Percentiles rank a stretch among this genome's conserved stretches.
Conservation (phyloP, 371 early-diverging fungal genomes). For the Lichtheimia ornata region DNA sequence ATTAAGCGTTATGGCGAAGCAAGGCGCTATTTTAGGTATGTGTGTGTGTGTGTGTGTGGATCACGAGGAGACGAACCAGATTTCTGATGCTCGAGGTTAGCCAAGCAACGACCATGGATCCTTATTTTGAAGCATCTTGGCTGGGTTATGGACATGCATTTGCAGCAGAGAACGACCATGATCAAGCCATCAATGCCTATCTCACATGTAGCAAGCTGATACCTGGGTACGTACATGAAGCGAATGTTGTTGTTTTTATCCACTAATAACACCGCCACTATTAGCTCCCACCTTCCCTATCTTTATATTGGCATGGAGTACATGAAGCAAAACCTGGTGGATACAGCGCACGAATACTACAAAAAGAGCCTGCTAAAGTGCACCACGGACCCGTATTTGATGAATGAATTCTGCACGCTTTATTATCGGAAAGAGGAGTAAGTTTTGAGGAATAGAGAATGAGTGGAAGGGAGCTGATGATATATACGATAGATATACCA, state of each 20-base stretch:
- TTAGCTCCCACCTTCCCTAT: conserved; percentile 68
- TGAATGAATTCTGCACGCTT: conserved; percentile 72
- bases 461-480: background rate
- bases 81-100: conserved; percentile 18
- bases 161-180: conserved; percentile 72
- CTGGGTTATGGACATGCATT: conserved; percentile 83
- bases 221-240: conserved; percentile 55
- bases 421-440: conserved; percentile 58
- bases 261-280: background rate
- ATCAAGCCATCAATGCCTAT: conserved; percentile 80
- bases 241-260: background rate
- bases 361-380: conserved; percentile 51
- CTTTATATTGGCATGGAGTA: conserved; percentile 81
- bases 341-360: conserved; percentile 62
- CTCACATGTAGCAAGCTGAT: conserved; percentile 59
- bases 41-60: conserved; percentile 34
- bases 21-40: conserved; percentile 59
- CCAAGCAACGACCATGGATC: conserved; percentile 62
- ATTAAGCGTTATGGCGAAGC: conserved; percentile 62
- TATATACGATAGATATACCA: conserved; percentile 40
- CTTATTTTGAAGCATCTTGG: conserved; percentile 71
- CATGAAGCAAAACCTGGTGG: conserved; percentile 54
- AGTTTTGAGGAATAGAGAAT: conserved; percentile 11
- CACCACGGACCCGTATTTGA: conserved; percentile 60
- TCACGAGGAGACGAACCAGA: conserved; percentile 13